Evolutionary conservation across 805 yeast genomes (phyloP).

Genomic region (Monosporozyma yasuniensis): DNA sequence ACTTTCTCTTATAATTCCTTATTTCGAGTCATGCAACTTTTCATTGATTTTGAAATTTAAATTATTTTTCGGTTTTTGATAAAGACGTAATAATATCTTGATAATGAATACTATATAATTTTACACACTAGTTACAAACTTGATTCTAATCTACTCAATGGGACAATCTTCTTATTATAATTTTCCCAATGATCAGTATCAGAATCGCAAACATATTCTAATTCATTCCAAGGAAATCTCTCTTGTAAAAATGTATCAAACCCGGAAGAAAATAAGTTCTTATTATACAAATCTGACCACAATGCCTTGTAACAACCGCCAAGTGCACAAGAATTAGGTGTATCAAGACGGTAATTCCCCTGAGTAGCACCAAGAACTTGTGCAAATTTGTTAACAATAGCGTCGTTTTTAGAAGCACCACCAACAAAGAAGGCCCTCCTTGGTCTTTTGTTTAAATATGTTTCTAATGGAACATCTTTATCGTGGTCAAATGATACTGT

Average conservation of each 20-base stretch:
- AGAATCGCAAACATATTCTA: conserved; percentile 21
- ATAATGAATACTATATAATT: not conserved
- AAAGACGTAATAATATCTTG: not conserved
- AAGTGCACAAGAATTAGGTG: conserved; percentile 83
- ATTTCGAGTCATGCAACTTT: not conserved
- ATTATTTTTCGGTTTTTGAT: not conserved
- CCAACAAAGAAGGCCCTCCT: conserved; percentile 74
- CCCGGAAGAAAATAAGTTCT: conserved; percentile 11
- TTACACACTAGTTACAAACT: not conserved
- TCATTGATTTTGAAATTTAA: not conserved
- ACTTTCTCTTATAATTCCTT: not conserved
- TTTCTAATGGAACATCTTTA: conserved; percentile 13
- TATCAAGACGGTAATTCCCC: conserved; percentile 64
- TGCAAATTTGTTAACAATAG: conserved; percentile 62
- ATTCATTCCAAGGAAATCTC: conserved; percentile 40
- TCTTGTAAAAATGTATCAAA: conserved; percentile 40
- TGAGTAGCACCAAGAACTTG: conserved; percentile 50
- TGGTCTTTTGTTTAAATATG: conserved; percentile 40
- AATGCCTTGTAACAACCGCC: conserved; percentile 86
- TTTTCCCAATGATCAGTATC: conserved; percentile 23
- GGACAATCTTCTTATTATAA: conserved; percentile 25
- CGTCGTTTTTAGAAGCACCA: conserved; percentile 67
- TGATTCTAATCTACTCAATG: conserved; percentile 25
- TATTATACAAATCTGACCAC: conserved; percentile 48
- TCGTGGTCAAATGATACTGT: conserved; percentile 31